Conservation (phyloP, 805 yeast species). For the Candida odintsovae region DNA sequence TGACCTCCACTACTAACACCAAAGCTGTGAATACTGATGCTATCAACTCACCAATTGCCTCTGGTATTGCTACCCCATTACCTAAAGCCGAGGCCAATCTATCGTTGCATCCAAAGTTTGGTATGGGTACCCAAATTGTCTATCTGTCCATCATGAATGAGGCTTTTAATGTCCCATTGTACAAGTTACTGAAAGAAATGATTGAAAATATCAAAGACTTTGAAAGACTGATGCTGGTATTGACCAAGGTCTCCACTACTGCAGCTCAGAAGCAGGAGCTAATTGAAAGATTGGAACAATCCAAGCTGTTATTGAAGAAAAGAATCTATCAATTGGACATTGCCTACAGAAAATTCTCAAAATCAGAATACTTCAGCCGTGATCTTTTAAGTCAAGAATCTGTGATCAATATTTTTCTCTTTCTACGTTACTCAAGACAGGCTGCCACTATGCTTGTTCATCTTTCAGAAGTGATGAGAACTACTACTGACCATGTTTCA, state of each 20-base stretch:
- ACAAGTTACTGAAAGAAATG: slow-evolving; percentile 28
- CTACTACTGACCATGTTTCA: slow-evolving; percentile 1
- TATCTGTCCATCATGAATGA: slow-evolving; percentile 28
- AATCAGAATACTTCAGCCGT: slow-evolving; percentile 29
- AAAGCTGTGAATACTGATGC: background rate
- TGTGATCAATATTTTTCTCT: slow-evolving; percentile 33
- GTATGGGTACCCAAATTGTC: slow-evolving; percentile 9
- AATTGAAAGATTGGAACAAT: slow-evolving; percentile 6
- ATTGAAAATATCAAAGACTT: slow-evolving; percentile 23
- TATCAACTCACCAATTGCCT: slow-evolving; percentile 4
- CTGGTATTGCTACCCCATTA: slow-evolving; percentile 29
- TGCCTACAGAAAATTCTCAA: slow-evolving; percentile 31
- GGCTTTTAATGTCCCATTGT: slow-evolving; percentile 26
- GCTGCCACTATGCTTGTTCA: slow-evolving; percentile 31
- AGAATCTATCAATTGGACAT: slow-evolving; percentile 28
- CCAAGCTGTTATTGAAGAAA: slow-evolving; percentile 22
- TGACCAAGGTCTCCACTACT: background rate
- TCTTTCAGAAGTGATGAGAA: slow-evolving; percentile 19
- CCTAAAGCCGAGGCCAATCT: slow-evolving; percentile 19
- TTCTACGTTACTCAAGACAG: slow-evolving; percentile 35
- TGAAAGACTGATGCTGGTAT: slow-evolving; percentile 6
- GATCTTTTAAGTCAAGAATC: slow-evolving; percentile 31
- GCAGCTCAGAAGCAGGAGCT: background rate
- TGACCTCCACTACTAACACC: slow-evolving; percentile 1
- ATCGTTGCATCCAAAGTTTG: slow-evolving; percentile 2